Conservation (phyloP, 1,284 basidiomycete genomes). For the Puccinia triticina region DNA sequence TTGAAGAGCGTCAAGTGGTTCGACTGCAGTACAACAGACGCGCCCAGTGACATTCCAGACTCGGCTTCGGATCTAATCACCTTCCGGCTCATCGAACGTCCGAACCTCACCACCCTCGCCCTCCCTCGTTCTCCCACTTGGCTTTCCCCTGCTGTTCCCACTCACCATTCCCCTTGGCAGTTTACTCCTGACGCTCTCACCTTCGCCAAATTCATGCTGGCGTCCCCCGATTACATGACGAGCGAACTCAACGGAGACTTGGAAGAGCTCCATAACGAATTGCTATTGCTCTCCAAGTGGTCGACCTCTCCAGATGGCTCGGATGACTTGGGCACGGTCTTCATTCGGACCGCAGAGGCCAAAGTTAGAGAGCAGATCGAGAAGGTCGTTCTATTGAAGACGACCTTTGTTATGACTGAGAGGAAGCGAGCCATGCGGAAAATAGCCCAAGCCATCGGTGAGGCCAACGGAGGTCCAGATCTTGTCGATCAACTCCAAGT, state of each 20-base stretch:
- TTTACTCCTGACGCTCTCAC: conserved; percentile 89
- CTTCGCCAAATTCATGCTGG: conserved; percentile 94
- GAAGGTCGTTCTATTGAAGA: conserved; percentile 75
- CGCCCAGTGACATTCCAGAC: neutral
- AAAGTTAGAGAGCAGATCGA: conserved; percentile 76
- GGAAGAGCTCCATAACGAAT: conserved; percentile 72
- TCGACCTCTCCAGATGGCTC: conserved; percentile 53
- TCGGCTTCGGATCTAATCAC: conserved; percentile 65
- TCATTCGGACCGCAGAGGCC: conserved; percentile 75
- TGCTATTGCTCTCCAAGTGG: conserved; percentile 65
- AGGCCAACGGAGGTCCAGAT: conserved; percentile 51
- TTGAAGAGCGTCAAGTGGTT: conserved; percentile 81
- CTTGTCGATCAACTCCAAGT: conserved; percentile 51
- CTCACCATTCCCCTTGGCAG: conserved; percentile 88
- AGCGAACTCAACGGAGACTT: conserved; percentile 75
- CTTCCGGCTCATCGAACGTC: conserved; percentile 86
- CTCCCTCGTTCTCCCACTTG: conserved; percentile 87
- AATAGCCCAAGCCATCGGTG: conserved; percentile 63
- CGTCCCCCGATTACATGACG: conserved; percentile 80
- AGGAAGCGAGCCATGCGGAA: conserved; percentile 68
- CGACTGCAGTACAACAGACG: conserved; percentile 57
- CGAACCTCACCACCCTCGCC: conserved; percentile 92
- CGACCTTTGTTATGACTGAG: conserved; percentile 61
- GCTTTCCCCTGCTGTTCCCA: conserved; percentile 88
- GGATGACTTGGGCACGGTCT: conserved; percentile 69